Evolutionary conservation across 2,329 filamentous ascomycete genomes (phyloP).

Genomic region (Corinectria fuckeliana): DNA sequence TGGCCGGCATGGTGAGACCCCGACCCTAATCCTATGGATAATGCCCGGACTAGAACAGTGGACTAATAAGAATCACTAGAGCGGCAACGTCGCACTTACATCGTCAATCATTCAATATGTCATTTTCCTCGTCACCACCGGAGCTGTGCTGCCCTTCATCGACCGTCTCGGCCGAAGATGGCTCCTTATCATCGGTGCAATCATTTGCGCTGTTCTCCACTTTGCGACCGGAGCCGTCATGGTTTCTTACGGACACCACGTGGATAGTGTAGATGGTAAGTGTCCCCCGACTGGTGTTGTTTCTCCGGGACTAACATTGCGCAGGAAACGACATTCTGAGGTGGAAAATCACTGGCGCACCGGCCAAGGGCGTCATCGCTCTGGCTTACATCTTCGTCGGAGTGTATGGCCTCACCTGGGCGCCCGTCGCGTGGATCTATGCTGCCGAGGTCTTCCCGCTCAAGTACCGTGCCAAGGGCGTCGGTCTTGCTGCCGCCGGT

Average conservation of each 20-base stretch:
- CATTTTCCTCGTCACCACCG: conserved; percentile 61
- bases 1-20: conserved; percentile 56
- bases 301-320: neutral
- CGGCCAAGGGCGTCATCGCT: conserved; percentile 58
- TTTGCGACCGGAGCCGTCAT: conserved; percentile 57
- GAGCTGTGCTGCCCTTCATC: conserved; percentile 55
- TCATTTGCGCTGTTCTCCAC: conserved; percentile 54
- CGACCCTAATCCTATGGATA: neutral
- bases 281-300: neutral
- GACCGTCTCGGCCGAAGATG: conserved; percentile 56
- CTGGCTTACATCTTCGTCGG: conserved; percentile 55
- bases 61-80: conserved; percentile 15
- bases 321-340: conserved; percentile 53
- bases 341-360: conserved; percentile 52
- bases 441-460: conserved; percentile 62
- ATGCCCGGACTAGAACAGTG: neutral
- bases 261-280: conserved; percentile 48
- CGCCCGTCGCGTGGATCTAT: conserved; percentile 62
- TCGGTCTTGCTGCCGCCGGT: conserved; percentile 56
- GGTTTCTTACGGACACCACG: conserved; percentile 54
- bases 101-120: conserved; percentile 62
- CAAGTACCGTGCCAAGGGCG: conserved; percentile 58
- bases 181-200: conserved; percentile 53
- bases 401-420: conserved; percentile 50
- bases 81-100: conserved; percentile 48